Conservation (phyloP, 208 protist species). For the Crithidia expoeki region DNA sequence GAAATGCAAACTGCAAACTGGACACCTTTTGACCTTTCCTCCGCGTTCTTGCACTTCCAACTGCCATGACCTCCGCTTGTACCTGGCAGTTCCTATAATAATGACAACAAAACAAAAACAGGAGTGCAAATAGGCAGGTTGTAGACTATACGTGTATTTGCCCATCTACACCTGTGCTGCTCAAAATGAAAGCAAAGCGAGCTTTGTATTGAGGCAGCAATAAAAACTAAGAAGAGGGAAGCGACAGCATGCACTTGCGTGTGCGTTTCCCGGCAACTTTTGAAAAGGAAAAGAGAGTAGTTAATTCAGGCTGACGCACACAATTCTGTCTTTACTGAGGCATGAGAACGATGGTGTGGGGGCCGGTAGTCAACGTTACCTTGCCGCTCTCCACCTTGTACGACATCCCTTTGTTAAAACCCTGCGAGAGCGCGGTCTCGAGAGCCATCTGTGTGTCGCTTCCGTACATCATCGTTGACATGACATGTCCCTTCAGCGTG, state of each 20-base stretch:
- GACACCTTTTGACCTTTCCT: not conserved
- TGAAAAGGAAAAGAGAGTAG: no score
- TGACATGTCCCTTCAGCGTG: constrained; percentile 42
- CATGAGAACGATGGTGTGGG: constrained; percentile 33
- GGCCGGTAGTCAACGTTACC: constrained; percentile 32
- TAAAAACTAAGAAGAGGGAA: constrained; percentile 4
- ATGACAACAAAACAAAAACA: not conserved
- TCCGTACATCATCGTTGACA: constrained; percentile 51
- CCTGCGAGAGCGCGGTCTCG: constrained; percentile 36
- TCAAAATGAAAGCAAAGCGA: not conserved
- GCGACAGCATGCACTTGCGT: not conserved
- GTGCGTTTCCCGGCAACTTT: no score
- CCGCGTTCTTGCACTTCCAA: not conserved
- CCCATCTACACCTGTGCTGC: not conserved
- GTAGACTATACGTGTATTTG: not conserved
- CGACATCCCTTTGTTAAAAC: constrained; percentile 40
- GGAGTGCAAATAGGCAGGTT: not conserved
- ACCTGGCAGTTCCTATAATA: not conserved
- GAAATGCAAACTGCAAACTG: no score
- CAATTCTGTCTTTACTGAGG: constrained; percentile 9
- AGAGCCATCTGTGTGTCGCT: constrained; percentile 28
- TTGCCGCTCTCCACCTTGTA: constrained; percentile 19
- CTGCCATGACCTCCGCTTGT: not conserved
- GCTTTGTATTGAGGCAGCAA: not conserved
- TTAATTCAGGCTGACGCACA: no score